Base-by-base conservation (phyloP, 148 eudicot genomes). In the Vaccinium vitisidaea region DNA sequence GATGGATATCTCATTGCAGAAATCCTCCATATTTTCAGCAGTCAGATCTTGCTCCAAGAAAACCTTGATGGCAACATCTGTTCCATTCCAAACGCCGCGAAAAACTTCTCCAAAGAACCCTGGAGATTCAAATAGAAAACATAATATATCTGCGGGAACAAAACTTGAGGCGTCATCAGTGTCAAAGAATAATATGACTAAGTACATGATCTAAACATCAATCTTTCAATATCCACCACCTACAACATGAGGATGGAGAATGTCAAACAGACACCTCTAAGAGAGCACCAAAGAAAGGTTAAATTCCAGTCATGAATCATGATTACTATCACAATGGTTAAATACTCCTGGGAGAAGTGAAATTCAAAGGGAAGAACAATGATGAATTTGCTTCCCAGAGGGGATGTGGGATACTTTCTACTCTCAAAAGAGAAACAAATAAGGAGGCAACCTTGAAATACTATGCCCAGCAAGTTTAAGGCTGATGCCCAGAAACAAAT, bases 71-170 rank as follows among this genome's bases (percentile, higher is more conserved):
- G 99, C 99, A 82, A 97, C 99, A 82, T 95, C 98, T 18, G 98
- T 95, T 75, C 98, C 99, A 88, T 97, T 95, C 99, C 99, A 97
- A 75, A 91, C 85, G 43, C 99, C 99, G 83, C 96, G 98, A 80
- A 97, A 97, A 86, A 97, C 99, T 89, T 97, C 99, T 50, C 99
- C 99, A 77, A 97, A 97, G 83, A 95, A 97, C 50, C 99, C 99
- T 95, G 76, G 30, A 86, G 50, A 84, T 63, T 18, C 71, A 78
- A 50, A 43, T 3, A 56, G 25, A 55, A 39, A 19, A 56, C 52
- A n/a, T 50, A 18, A 36, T 18, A 3, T 16, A 56, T 56, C 19
- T 5, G 71, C 53, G 13, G 23, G 14, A 49, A 80, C 50, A 30
- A 32, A 53, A 27, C 46, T 78, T 78, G 58, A 50, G 54, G 79